Conservation (phyloP, 495 filamentous ascomycete genomes). For the Neurospora africana region DNA sequence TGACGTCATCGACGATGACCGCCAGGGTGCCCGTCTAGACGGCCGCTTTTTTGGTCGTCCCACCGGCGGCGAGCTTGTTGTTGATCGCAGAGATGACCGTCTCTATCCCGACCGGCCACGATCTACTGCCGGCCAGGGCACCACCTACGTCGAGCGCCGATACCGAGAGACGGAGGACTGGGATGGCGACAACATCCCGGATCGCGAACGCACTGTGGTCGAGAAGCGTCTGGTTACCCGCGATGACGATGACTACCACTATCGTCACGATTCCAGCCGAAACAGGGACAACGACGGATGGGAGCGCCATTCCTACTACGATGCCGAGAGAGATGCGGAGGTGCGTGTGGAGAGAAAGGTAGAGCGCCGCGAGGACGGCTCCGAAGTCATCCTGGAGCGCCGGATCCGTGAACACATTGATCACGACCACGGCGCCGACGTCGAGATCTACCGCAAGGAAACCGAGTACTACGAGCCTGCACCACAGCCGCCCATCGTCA, state of each 20-base stretch:
- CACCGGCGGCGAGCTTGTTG: slow-evolving; percentile 32
- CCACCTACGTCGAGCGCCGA: slow-evolving; percentile 23
- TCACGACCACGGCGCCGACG: slow-evolving; percentile 34
- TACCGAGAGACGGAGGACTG: slow-evolving; percentile 36
- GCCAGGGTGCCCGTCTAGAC: slow-evolving; percentile 25
- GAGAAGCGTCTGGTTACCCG: slow-evolving; percentile 22
- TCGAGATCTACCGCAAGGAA: slow-evolving; percentile 55
- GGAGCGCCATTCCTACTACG: slow-evolving; percentile 33
- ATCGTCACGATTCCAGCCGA: slow-evolving; percentile 8
- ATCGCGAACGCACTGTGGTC: slow-evolving; percentile 17
- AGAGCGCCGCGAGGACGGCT: slow-evolving; percentile 32
- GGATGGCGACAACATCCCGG: slow-evolving; percentile 22
- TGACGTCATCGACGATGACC: slow-evolving; percentile 41
- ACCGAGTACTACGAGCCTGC: slow-evolving; percentile 56
- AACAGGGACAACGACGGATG: slow-evolving; percentile 24
- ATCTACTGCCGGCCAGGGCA: slow-evolving; percentile 32
- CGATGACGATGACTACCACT: slow-evolving; percentile 19
- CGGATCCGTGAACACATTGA: slow-evolving; percentile 34
- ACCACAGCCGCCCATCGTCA: slow-evolving; percentile 51
- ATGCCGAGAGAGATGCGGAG: slow-evolving; percentile 28
- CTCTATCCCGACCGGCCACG: slow-evolving; percentile 35
- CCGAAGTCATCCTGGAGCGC: slow-evolving; percentile 37
- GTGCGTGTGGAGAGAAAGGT: slow-evolving; percentile 34
- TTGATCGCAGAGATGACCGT: slow-evolving; percentile 37
- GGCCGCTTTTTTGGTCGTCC: slow-evolving; percentile 15